These are phyloP conservation scores for Saccharomyces hybrid DNA, from an alignment of 1,139 yeast genomes.

Conservation along the genomic window DNA sequence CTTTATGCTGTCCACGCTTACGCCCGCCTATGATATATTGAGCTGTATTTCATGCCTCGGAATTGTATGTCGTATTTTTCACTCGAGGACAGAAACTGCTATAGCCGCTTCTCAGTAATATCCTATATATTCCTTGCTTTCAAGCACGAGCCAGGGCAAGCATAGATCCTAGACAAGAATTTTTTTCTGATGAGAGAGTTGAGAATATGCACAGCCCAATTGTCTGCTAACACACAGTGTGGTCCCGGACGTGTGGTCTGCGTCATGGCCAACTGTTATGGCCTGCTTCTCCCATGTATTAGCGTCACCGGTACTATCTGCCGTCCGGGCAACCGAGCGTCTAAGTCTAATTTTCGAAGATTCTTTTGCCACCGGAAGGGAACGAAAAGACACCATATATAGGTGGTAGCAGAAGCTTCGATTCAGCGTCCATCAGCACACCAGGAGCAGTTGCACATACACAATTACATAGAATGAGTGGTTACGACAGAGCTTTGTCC, in stretches of 20 bases:
- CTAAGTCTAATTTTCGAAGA: neutral
- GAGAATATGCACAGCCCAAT: neutral
- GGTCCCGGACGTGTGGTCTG: neutral
- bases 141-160: too few species aligned
- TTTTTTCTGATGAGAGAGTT: neutral
- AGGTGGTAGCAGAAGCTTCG: neutral
- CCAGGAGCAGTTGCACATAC: conserved; percentile 1
- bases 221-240: neutral
- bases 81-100: neutral
- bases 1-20: neutral
- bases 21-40: neutral
- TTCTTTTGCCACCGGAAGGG: conserved; percentile 1
- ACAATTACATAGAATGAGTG: conserved; percentile 60
- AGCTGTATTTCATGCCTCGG: neutral
- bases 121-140: too few species aligned
- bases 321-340: neutral
- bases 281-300: neutral
- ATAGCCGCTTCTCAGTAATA: neutral
- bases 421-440: neutral
- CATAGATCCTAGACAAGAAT: too few species aligned
- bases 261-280: neutral
- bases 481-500: conserved; percentile 98
- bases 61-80: neutral
- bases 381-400: neutral
- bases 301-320: too few species aligned